These are phyloP conservation scores for Heliosperma pusillum DNA, from an alignment of 148 eudicot species.

Conservation along the genomic window DNA sequence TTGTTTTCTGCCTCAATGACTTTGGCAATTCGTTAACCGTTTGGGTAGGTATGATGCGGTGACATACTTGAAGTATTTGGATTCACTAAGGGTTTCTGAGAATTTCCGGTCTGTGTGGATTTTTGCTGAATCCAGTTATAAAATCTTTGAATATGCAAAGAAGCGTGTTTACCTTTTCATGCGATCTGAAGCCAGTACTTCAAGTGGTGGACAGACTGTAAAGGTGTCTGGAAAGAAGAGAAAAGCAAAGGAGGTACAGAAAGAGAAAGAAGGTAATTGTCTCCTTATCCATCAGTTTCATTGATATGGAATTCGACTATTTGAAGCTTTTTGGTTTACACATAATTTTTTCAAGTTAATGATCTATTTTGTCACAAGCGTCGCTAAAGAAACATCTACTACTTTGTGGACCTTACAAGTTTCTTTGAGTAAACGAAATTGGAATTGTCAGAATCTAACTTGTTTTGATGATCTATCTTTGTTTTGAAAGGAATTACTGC, in stretches of 20 bases:
- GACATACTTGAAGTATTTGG: conserved; percentile 95
- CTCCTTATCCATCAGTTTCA: conserved; percentile 1
- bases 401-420: not conserved
- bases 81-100: conserved; percentile 96
- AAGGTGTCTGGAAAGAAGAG: conserved; percentile 55
- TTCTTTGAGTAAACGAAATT: not conserved
- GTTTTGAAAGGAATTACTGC: conserved; percentile 30
- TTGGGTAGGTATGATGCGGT: conserved; percentile 90
- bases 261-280: conserved; percentile 47
- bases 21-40: not conserved
- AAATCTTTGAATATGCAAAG: conserved; percentile 94
- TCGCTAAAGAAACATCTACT: not conserved
- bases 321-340: not conserved
- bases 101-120: conserved; percentile 99
- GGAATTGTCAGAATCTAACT: not conserved
- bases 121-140: conserved; percentile 93
- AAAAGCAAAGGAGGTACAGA: conserved; percentile 40
- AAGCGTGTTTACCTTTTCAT: conserved; percentile 78
- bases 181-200: conserved; percentile 46
- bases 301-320: not conserved
- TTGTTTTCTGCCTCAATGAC: not conserved
- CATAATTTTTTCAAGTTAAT: not conserved
- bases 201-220: conserved; percentile 38
- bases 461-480: conserved; percentile 14
- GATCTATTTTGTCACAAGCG: not conserved